Evolutionary conservation across 1,284 basidiomycete genomes (phyloP), one percentile per base, ranked within the genome.

Genomic region (Phylloboletellus chloephorus): DNA sequence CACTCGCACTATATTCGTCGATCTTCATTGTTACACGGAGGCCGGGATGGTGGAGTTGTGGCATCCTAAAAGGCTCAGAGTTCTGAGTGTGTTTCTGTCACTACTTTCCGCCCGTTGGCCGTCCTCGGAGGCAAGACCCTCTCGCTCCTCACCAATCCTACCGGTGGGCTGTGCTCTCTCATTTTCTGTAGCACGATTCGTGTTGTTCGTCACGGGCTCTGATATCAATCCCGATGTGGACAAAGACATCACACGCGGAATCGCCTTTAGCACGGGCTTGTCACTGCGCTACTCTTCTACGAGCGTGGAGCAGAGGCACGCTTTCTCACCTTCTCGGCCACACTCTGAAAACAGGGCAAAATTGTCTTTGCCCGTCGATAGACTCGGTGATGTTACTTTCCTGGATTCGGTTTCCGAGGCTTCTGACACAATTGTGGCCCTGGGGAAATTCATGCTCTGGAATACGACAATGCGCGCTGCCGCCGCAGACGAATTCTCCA

Each of bases 211-310:
- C 28, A 87, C 87, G 5, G 77, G 83, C 13, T 74, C 73, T 24
- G 91, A 93, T 56, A 71, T 90, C 35, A 88, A 87, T 47, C 86
- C 87, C 0, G 64, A 72, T 0, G 82, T 85, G 50, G 69, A 73
- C 13, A 60, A 77, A 39, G 76, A 76, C 23, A 70, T 91, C 7
- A 79, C 78, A 3, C 77, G 88, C 19, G 91, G 91, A 1, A 59
- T 90, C 29, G 81, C 82, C 15, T 53, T 85, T 10, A 76, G 79
- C 37, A 78, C 76, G 0, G 68, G 74, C 1, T 36, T 82, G 13
- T 72, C 74, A 0, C 26, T 82, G 11, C 77, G 83, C 49, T 85
- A 81, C 51, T 79, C 77, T 48, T 75, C 74, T 13, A 63, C 85
- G 43, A 68, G 63, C 36, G 49, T 63, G n/a, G 65, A 66, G 13